Conservation (phyloP, 306 rosid genomes). For the Trifolium pratense region DNA sequence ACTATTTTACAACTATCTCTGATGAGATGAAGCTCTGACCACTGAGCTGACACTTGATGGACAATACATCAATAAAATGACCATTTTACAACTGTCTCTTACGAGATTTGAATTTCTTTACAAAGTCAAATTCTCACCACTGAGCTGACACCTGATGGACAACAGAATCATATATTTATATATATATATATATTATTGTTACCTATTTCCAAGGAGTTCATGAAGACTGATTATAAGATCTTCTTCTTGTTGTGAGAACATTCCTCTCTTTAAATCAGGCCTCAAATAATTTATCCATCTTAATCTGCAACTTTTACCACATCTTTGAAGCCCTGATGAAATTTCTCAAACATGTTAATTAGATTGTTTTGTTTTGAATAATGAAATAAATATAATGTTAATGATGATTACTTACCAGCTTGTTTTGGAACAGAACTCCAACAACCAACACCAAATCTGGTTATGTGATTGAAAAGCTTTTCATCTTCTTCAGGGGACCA, state of each 20-base stretch:
- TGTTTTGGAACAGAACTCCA: constrained; percentile 97
- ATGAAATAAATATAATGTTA: background rate
- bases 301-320: constrained; percentile 93
- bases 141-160: too few relatives aligned
- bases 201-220: constrained; percentile 89
- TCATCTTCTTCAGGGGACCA: constrained; percentile 99
- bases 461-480: constrained; percentile 87
- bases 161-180: background rate
- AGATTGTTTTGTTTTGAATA: background rate
- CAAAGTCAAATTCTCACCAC: too few relatives aligned
- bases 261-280: constrained; percentile 91
- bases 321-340: constrained; percentile 79
- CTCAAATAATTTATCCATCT: constrained; percentile 94
- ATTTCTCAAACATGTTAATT: constrained; percentile 30
- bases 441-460: constrained; percentile 89
- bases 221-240: constrained; percentile 83
- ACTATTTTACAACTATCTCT: background rate
- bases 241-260: constrained; percentile 89
- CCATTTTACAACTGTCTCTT: too few relatives aligned
- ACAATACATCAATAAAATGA: background rate
- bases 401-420: constrained; percentile 53
- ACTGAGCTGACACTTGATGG: too few relatives aligned
- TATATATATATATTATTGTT: too few relatives aligned
- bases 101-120: too few relatives aligned
- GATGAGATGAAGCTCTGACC: too few relatives aligned